A percentile compares a stretch with the other conserved stretches of the same genome.
phyloP scores from a whole-genome alignment of 129 eudicot species.

The Tagetes erecta region DNA sequence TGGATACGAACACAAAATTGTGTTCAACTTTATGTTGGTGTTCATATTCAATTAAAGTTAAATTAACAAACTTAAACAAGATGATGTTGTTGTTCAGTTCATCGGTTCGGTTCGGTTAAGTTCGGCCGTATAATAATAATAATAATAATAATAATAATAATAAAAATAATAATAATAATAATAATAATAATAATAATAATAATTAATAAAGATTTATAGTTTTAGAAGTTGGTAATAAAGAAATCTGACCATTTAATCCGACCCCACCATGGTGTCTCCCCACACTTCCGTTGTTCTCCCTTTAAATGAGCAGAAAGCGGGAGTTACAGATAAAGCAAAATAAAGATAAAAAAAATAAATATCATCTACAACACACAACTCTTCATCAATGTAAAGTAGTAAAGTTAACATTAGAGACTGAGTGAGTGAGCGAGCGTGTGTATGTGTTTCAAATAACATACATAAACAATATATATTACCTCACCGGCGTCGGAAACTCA shows the following conservation, averaged over 20 bases:
- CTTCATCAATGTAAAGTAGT: slow-evolving; percentile 31
- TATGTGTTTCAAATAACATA: slow-evolving; percentile 1
- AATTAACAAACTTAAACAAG: too few species aligned
- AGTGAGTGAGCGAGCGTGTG: slow-evolving; percentile 18
- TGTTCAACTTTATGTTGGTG: too few species aligned
- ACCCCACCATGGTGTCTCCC: slow-evolving; percentile 43
- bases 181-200: too few species aligned
- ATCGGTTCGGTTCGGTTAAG: too few species aligned
- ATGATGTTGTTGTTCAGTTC: too few species aligned
- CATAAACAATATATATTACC: slow-evolving; percentile 12
- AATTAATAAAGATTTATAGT: neutral
- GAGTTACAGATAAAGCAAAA: slow-evolving; percentile 54
- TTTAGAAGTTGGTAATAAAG: slow-evolving; percentile 16
- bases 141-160: too few species aligned
- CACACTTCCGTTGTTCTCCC: slow-evolving; percentile 39
- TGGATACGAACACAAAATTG: too few species aligned
- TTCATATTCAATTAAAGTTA: too few species aligned
- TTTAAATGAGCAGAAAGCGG: slow-evolving; percentile 77
- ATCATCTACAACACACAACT: slow-evolving; percentile 5
- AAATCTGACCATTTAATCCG: slow-evolving; percentile 23
- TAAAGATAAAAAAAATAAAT: neutral
- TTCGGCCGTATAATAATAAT: too few species aligned
- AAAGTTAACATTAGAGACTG: slow-evolving; percentile 22
- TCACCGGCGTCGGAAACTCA: slow-evolving; percentile 21
- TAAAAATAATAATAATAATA: too few species aligned